Evolutionary conservation across 306 rosid species (phyloP).

Genomic region (Myrica gale): DNA sequence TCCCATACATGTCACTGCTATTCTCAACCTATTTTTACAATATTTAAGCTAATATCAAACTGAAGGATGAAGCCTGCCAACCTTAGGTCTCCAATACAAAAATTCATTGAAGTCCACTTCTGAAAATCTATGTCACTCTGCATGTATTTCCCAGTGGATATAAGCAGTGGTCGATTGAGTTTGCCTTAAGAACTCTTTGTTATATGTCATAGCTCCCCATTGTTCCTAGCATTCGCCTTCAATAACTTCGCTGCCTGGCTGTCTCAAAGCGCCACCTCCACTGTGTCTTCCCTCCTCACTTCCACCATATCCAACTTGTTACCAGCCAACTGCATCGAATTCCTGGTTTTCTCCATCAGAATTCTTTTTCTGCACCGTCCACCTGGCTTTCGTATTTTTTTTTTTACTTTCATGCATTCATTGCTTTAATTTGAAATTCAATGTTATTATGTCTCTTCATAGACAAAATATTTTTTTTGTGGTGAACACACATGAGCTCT

Average conservation of each 20-base stretch:
- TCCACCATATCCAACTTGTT: not conserved
- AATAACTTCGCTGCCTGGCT: not conserved
- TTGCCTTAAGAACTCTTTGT: too few relatives aligned
- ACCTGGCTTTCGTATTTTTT: not conserved
- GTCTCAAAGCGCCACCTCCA: not conserved
- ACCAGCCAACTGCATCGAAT: too few relatives aligned
- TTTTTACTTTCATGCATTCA: not conserved
- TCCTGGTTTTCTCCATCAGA: too few relatives aligned
- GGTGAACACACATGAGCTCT: not conserved
- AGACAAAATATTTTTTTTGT: not conserved
- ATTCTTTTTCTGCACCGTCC: too few relatives aligned
- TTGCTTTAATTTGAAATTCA: not conserved
- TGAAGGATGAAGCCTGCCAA: too few relatives aligned
- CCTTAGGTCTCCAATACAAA: not conserved
- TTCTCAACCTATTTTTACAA: not conserved
- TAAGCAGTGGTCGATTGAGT: too few relatives aligned
- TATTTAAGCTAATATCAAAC: too few relatives aligned
- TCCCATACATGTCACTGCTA: too few relatives aligned
- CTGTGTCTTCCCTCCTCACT: not conserved
- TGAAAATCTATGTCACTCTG: not conserved
- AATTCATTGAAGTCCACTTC: not conserved
- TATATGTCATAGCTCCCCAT: not conserved
- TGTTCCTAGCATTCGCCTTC: not conserved
- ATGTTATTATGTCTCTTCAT: not conserved
- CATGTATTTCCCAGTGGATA: too few relatives aligned